Evolutionary conservation across 805 yeast genomes (phyloP).

Genomic region (Lipomyces orientalis): DNA sequence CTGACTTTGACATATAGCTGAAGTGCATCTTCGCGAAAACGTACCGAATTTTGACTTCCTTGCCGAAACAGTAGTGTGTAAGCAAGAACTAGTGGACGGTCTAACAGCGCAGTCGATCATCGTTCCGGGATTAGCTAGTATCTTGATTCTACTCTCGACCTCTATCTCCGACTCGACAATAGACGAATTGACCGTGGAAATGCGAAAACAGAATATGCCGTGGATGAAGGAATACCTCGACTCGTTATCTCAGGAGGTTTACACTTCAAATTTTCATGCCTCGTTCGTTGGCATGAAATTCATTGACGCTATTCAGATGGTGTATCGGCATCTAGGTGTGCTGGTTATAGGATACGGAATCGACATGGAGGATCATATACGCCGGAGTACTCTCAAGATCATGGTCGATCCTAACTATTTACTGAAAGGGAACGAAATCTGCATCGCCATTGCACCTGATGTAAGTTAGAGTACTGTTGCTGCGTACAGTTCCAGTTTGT

Average conservation of each 20-base stretch:
- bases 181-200: slow-evolving; percentile 7
- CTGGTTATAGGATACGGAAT: slow-evolving; percentile 20
- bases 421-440: slow-evolving; percentile 21
- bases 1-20: slow-evolving; percentile 3
- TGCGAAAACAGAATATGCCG: slow-evolving; percentile 4
- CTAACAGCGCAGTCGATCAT: slow-evolving; percentile 24
- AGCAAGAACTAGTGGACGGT: slow-evolving; percentile 25
- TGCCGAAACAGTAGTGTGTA: slow-evolving; percentile 26
- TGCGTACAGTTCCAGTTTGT: background rate
- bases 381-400: slow-evolving; percentile 18
- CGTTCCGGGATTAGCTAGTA: slow-evolving; percentile 26
- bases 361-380: slow-evolving; percentile 11
- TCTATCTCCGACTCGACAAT: slow-evolving; percentile 18
- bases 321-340: slow-evolving; percentile 14
- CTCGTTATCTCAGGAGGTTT: slow-evolving; percentile 17
- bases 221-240: slow-evolving; percentile 24
- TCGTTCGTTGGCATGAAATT: slow-evolving; percentile 20
- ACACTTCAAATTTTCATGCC: slow-evolving; percentile 15
- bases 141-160: slow-evolving; percentile 20
- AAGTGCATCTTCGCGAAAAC: slow-evolving; percentile 25
- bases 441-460: slow-evolving; percentile 22
- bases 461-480: background rate
- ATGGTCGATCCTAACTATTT: slow-evolving; percentile 14
- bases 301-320: slow-evolving; percentile 24
- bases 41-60: slow-evolving; percentile 26